Evolutionary conservation across 129 eudicot species (phyloP), one percentile per base, ranked within the genome.

Genomic region (Chrysanthemum makinoi): DNA sequence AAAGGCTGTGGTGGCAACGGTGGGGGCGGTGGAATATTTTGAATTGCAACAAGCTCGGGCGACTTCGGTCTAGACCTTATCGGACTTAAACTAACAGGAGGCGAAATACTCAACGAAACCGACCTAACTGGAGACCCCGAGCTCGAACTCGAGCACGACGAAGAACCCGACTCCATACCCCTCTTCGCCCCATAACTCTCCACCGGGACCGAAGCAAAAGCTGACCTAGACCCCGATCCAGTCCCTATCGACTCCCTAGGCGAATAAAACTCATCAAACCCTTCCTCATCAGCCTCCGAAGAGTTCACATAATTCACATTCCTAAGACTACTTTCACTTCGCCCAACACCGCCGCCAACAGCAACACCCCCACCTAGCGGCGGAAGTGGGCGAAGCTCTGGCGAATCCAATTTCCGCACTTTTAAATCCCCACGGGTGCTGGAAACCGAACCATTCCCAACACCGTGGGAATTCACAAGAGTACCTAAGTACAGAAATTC

Each of bases 381-480:
- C 62, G 97, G 97, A 65, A 90, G 66, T 1, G 97, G 97, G 8
- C 86, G 87, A 76, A 90, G 95, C 83, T 90, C 97, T 62, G 97
- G 97, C 44, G 97, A 90, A 46, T 83, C 91, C 79, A 83, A 8
- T 68, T 89, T 86, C 10, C 82, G 81, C 5, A 55, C 61, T 18
- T 69, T 10, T 59, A 39, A 61, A 53, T 16, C 57, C 3, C 1
- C 46, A 43, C 18, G 69, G 2, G 65, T 30, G 6, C 62, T 72
- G 2, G 77, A 26, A 22, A 69, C n/a, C 7, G 44, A 2, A 47
- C 48, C 69, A 6, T 62, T 53, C 43, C 78, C 52, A 48, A 39
- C 44, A 39, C 48, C 50, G 14, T 78, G 89, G 0, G 95, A 71
- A 39, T 75, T 83, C 3, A 81, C 96, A 39, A 90, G 72, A 12